Evolutionary conservation across 1,284 basidiomycete genomes (phyloP).

Genomic region (Inonotus obliquus): DNA sequence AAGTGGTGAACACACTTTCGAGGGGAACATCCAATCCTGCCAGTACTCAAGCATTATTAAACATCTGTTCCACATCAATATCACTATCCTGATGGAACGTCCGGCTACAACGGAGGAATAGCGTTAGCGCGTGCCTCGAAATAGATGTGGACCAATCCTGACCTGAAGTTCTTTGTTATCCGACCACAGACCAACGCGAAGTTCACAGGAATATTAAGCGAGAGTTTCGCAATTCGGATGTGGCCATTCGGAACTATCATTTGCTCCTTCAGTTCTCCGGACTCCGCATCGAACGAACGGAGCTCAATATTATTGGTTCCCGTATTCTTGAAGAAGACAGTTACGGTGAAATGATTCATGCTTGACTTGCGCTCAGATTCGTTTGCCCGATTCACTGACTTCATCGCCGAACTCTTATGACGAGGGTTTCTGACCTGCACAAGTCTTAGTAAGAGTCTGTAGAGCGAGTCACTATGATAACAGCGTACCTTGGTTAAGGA

Average conservation of each 20-base stretch:
- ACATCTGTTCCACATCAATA: no score
- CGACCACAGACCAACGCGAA: not conserved
- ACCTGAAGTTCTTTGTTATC: not conserved
- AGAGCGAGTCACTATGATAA: not conserved
- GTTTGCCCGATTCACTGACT: no score
- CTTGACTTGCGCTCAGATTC: no score
- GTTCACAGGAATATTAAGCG: not conserved
- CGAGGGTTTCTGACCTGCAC: no score
- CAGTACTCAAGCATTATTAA: no score
- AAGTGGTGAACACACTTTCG: no score
- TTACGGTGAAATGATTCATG: not conserved
- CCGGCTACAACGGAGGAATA: not conserved
- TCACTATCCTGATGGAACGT: not conserved
- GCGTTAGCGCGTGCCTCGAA: no score
- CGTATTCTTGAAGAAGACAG: not conserved
- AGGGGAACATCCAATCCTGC: no score
- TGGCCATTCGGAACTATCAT: not conserved
- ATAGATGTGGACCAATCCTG: no score
- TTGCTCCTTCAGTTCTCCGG: not conserved
- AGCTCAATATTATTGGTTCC: not conserved
- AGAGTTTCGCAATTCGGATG: not conserved
- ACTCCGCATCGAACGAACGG: not conserved
- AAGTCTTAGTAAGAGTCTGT: no score
- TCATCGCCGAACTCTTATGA: no score
- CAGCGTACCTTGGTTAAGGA: not conserved